A percentile compares a stretch with the other conserved stretches of the same genome.
These are phyloP conservation scores for Scheffersomyces insectosa DNA, from an alignment of 1,139 yeast genomes.

Conservation along the genomic window DNA sequence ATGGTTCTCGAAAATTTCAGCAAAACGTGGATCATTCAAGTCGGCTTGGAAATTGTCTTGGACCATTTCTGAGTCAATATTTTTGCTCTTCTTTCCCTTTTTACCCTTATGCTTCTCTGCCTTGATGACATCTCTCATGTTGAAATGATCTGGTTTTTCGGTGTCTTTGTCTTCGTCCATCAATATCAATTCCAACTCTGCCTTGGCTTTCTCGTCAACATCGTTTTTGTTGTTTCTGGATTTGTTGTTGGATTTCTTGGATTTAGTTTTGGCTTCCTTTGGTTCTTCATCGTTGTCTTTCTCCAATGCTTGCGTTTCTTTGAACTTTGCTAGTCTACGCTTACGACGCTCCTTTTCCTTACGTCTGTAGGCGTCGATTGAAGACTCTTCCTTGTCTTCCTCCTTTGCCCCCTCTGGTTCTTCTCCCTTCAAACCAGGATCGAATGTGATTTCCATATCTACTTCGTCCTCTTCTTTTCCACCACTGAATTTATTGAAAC, in stretches of 20 bases:
- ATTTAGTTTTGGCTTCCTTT: slow-evolving; percentile 11
- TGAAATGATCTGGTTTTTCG: slow-evolving; percentile 61
- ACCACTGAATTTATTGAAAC: slow-evolving; percentile 31
- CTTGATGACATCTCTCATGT: slow-evolving; percentile 74
- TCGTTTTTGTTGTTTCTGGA: slow-evolving; percentile 13
- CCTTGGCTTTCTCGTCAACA: slow-evolving; percentile 50
- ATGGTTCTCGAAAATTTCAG: slow-evolving; percentile 82
- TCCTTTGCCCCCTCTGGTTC: slow-evolving; percentile 23
- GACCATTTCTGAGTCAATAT: slow-evolving; percentile 39
- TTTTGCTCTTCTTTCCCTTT: slow-evolving; percentile 50
- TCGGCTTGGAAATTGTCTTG: slow-evolving; percentile 70
- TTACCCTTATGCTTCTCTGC: slow-evolving; percentile 66
- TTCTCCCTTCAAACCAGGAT: slow-evolving; percentile 74
- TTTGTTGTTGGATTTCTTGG: slow-evolving; percentile 18
- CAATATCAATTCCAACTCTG: slow-evolving; percentile 77
- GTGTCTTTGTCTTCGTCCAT: slow-evolving; percentile 61
- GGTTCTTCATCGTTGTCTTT: slow-evolving; percentile 29
- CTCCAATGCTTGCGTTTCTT: slow-evolving; percentile 52
- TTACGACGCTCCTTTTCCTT: slow-evolving; percentile 92
- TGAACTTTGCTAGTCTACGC: slow-evolving; percentile 72
- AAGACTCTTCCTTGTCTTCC: slow-evolving; percentile 55
- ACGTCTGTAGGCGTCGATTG: slow-evolving; percentile 79
- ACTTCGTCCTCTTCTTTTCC: slow-evolving; percentile 47
- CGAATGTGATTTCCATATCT: slow-evolving; percentile 95
- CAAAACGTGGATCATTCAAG: slow-evolving; percentile 81